Percentiles rank a stretch among this genome's conserved stretches.
Conservation (phyloP, 306 rosid species). For the Benincasa hispida region DNA sequence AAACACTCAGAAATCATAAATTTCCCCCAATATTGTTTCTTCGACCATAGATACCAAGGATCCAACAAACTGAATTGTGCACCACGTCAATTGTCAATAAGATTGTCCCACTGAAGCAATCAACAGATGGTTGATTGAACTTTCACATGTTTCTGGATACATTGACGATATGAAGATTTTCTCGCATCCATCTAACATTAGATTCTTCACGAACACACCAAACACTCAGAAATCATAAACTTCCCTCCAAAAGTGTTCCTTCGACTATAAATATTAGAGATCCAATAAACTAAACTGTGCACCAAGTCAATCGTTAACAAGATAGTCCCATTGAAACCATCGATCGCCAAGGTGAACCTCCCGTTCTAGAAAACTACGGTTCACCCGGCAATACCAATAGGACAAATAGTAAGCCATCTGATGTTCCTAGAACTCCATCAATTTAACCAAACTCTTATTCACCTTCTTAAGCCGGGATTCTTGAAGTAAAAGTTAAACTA, state of each 20-base stretch:
- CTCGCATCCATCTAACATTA: not conserved
- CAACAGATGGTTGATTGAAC: no score
- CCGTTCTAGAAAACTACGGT: not conserved
- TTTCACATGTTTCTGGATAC: no score
- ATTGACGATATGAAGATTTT: not conserved
- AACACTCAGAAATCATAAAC: no score
- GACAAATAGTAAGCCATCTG: not conserved
- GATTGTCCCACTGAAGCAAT: not conserved
- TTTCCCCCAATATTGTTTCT: not conserved
- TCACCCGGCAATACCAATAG: not conserved
- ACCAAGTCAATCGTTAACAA: not conserved
- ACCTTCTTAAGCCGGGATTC: not conserved
- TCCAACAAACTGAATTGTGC: not conserved
- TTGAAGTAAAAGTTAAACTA: not conserved
- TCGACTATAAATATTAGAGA: not conserved
- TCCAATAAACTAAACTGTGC: not conserved
- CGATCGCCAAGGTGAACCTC: not conserved
- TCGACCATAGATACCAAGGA: not conserved
- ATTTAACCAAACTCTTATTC: not conserved
- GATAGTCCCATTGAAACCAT: not conserved
- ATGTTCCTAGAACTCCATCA: not conserved
- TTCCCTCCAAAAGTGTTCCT: not conserved
- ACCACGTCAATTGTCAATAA: not conserved
- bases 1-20: not conserved
- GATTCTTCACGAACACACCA: not conserved